phyloP scores from a whole-genome alignment of 2,329 filamentous ascomycete genomes.

The Aspergillus eucalypticola region DNA sequence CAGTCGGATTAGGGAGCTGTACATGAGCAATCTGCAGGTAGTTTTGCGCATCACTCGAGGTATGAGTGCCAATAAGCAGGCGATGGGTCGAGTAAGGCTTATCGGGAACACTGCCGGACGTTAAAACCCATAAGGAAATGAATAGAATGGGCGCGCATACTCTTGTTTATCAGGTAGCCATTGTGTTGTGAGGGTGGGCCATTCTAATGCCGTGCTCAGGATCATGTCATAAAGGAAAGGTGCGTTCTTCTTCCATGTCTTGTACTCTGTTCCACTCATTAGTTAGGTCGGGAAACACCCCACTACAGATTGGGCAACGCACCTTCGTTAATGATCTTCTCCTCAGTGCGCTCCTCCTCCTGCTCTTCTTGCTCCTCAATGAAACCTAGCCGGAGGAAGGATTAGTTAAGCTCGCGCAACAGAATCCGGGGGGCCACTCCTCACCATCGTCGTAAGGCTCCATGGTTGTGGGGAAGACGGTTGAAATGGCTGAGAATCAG shows the following conservation, averaged over 20 bases:
- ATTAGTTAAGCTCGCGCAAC: slow-evolving; percentile 21
- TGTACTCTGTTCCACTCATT: slow-evolving; percentile 71
- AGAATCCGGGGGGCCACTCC: slow-evolving; percentile 13
- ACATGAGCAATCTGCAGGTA: slow-evolving; percentile 94
- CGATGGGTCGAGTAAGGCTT: slow-evolving; percentile 88
- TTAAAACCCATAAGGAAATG: not conserved
- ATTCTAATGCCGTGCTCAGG: slow-evolving; percentile 88
- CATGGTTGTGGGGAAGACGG: slow-evolving; percentile 24
- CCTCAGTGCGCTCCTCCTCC: slow-evolving; percentile 73
- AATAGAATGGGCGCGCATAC: slow-evolving; percentile 39
- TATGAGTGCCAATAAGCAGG: slow-evolving; percentile 91
- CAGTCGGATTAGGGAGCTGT: slow-evolving; percentile 78
- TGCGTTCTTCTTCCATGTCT: slow-evolving; percentile 99
- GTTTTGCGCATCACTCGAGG: slow-evolving; percentile 79
- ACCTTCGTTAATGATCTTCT: slow-evolving; percentile 94
- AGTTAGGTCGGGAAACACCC: slow-evolving; percentile 1
- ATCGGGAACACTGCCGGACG: slow-evolving; percentile 62
- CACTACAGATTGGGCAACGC: slow-evolving; percentile 17
- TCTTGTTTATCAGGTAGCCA: slow-evolving; percentile 96
- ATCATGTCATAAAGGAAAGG: slow-evolving; percentile 99
- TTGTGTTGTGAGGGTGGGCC: slow-evolving; percentile 95
- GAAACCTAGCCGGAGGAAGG: slow-evolving; percentile 25
- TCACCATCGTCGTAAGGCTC: slow-evolving; percentile 40
- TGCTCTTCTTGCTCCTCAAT: slow-evolving; percentile 50
- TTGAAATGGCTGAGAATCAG: not conserved